Base-by-base conservation (phyloP, 2,329 filamentous ascomycete genomes). In the Sclerotinia glacialis region DNA sequence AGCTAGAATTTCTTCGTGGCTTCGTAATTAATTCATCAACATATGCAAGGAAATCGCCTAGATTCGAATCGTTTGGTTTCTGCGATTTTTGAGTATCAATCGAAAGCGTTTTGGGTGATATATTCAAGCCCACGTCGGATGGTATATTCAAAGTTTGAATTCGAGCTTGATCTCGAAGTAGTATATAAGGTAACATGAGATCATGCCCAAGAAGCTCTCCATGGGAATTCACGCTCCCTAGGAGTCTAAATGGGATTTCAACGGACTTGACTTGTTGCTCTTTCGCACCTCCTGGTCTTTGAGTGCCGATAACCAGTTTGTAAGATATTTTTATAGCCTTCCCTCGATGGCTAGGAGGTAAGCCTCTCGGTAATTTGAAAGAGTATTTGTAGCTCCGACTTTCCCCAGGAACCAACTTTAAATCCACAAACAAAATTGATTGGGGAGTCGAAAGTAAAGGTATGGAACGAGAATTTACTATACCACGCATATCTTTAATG, bases 251-350 rank as follows among this genome's bases (percentile, higher is more conserved):
- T 0, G 95, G 95, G 37, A 97, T 83, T 70, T 96, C 94, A 52
- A 97, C 89, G n/a, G 92, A 92, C 73, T 89, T 91, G 55, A 98
- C 89, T 72, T 92, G 92, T 70, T 94, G 89, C 72, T 93, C 91
- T 72, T 87, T 90, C 31, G 85, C 83, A 18, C 89, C 90, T 12
- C 91, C 92, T 1, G 91, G 88, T 69, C 93, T 83, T 77, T 99
- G 95, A 0, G 94, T 97, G 54, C 94, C 94, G 70, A 99, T 91
- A 12, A 96, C 88, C 16, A 99, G 82, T 76, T 91, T 91, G 79
- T 99, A 99, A 2, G 88, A 86, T 60, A 97, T 93, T 78, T 98
- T 98, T 75, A 97, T 95, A 0, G 92, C 92, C 75, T 95, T 93
- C 14, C 95, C 95, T 72, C 90, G 90, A 76, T 98, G 92, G 18